phyloP scores from a whole-genome alignment of 2,329 filamentous ascomycete species.

The Sporothrix sp. region DNA sequence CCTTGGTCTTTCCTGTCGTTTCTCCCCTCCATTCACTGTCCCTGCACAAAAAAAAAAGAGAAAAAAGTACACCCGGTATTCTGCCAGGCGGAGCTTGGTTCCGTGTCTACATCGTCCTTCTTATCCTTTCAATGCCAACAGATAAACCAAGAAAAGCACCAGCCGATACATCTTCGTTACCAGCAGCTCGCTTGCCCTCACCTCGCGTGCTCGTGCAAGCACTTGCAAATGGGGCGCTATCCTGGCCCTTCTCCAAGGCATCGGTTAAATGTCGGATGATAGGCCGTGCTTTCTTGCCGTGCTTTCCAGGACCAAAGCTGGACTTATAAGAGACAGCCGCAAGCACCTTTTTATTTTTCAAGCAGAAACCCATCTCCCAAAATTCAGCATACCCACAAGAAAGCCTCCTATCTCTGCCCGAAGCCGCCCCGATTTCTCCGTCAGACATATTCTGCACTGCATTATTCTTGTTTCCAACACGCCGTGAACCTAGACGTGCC shows the following conservation, averaged over 20 bases:
- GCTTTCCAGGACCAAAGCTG: too few species aligned
- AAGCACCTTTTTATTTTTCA: too few species aligned
- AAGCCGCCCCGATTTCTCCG: not conserved
- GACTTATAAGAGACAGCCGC: slow-evolving; percentile 2
- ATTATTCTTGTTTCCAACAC: not conserved
- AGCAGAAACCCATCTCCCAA: too few species aligned
- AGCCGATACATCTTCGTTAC: too few species aligned
- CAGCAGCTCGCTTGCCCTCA: not conserved
- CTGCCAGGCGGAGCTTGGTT: not conserved
- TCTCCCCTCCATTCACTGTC: too few species aligned
- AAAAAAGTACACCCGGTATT: not conserved
- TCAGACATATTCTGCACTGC: not conserved
- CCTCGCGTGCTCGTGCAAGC: not conserved
- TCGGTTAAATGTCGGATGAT: not conserved
- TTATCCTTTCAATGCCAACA: not conserved
- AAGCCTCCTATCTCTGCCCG: not conserved
- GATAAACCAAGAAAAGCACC: not conserved
- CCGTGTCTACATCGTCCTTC: not conserved
- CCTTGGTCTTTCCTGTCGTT: not conserved
- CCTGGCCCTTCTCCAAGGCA: not conserved
- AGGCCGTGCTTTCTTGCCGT: not conserved
- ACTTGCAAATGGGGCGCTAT: not conserved
- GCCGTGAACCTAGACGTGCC: not conserved
- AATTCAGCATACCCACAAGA: too few species aligned
- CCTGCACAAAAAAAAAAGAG: too few species aligned